phyloP scores from a whole-genome alignment of 495 filamentous ascomycete species.

The Pyrenula massariospora region DNA sequence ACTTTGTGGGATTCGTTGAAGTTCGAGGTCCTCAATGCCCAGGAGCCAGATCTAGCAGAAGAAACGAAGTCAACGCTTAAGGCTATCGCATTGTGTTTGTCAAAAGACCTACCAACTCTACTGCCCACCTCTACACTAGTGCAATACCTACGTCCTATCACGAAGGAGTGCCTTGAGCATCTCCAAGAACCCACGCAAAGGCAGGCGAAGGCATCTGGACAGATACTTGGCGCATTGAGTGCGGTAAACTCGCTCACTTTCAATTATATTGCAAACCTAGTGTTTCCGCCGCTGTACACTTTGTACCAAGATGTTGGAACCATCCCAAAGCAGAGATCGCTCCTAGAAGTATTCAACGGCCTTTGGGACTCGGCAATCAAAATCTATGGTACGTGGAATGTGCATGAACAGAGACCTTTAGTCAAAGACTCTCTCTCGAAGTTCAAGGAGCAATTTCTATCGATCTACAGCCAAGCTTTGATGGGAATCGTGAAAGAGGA shows the following conservation, averaged over 20 bases:
- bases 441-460: slow-evolving; percentile 51
- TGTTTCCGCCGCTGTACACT: slow-evolving; percentile 47
- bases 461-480: slow-evolving; percentile 47
- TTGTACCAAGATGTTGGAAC: slow-evolving; percentile 53
- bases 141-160: slow-evolving; percentile 49
- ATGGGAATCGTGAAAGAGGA: slow-evolving; percentile 52
- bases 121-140: slow-evolving; percentile 42
- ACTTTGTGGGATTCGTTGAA: slow-evolving; percentile 66
- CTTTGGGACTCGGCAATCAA: slow-evolving; percentile 44
- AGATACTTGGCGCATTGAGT: slow-evolving; percentile 47
- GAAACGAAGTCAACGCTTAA: slow-evolving; percentile 43
- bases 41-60: slow-evolving; percentile 59
- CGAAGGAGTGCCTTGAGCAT: slow-evolving; percentile 60
- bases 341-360: slow-evolving; percentile 51
- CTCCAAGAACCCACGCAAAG: slow-evolving; percentile 67
- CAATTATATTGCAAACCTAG: slow-evolving; percentile 38
- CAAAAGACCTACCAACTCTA: slow-evolving; percentile 34
- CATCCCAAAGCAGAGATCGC: slow-evolving; percentile 54
- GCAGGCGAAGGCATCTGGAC: slow-evolving; percentile 56
- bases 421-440: slow-evolving; percentile 40
- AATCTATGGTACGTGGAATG: slow-evolving; percentile 47
- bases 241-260: slow-evolving; percentile 43
- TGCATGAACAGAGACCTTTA: slow-evolving; percentile 14
- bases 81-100: slow-evolving; percentile 45
- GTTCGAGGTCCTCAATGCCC: slow-evolving; percentile 64